Evolutionary conservation across 257 asterid species (phyloP), one percentile per base, ranked within the genome.

Genomic region (Nemophila menziesii): DNA sequence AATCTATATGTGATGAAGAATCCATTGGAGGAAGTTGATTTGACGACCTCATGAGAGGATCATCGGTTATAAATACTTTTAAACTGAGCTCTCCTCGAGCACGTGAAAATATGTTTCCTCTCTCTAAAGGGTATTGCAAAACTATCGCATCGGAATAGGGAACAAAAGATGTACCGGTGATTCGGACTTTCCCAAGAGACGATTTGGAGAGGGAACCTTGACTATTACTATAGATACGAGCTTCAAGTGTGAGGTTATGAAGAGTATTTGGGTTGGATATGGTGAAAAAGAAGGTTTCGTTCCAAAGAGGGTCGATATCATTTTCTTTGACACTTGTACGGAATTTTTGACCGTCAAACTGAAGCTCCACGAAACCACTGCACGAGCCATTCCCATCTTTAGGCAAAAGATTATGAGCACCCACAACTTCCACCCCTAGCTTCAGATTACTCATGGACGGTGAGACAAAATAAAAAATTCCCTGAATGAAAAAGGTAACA

Each of bases 381-480:
- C 93, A 71, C 16, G 89, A 77, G 22, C 95, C 95, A 39, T 73
- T 72, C 43, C 95, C 95, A 43, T 87, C 93, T 68, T 75, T 83
- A 39, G 92, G 69, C 56, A 78, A 44, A 36, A 87, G 92, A 65
- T 87, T 78, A 72, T 73, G 79, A 44, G 89, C 95, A 17, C 97
- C 60, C 60, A 69, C 80, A 46, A 87, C 92, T 60, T 80, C 89
- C 57, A 80, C 92, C 9, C 75, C 97, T 50, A 87, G 75, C 78
- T 83, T 83, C 58, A 74, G 80, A 53, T 75, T 82, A 66, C 52
- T 77, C 97, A 86, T 86, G 53, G 47, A 49, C 33, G 7, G 41
- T 9, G 45, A 16, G 11, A 23, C 5, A 16, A 22, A 51, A 29
- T 2, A 10, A n/a, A 16, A 4, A 39, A 39, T 4, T 1, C 11